Evolutionary conservation across 352 stramenopile genomes (phyloP).

Genomic region (Phytopythium chamaehyphon): DNA sequence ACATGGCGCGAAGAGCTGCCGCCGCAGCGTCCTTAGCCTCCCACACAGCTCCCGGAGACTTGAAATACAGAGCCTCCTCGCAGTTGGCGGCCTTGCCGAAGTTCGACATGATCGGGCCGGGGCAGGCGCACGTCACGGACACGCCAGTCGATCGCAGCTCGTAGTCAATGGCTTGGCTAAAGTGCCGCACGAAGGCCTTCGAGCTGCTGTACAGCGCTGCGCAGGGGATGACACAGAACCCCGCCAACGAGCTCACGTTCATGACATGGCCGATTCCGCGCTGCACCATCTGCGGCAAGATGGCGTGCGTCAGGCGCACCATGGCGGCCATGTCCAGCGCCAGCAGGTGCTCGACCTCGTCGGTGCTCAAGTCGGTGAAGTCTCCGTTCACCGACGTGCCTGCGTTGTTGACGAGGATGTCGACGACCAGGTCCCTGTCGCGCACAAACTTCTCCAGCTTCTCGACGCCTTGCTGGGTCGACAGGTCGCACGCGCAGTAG

Average conservation of each 20-base stretch:
- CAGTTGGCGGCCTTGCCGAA: conserved; percentile 36
- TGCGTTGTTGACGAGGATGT: conserved; percentile 80
- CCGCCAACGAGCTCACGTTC: conserved; percentile 67
- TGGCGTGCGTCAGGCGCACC: conserved; percentile 41
- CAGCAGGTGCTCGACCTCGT: conserved; percentile 47
- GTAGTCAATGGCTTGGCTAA: conserved; percentile 67
- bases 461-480: conserved; percentile 28
- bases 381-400: conserved; percentile 31
- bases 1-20: conserved; percentile 53
- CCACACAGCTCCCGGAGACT: conserved; percentile 24
- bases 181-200: conserved; percentile 67
- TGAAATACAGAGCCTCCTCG: conserved; percentile 44
- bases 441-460: conserved; percentile 29
- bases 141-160: conserved; percentile 60
- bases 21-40: conserved; percentile 37
- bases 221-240: conserved; percentile 39
- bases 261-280: conserved; percentile 64
- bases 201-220: conserved; percentile 62
- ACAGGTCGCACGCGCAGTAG: conserved; percentile 40
- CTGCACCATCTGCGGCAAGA: conserved; percentile 66
- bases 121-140: conserved; percentile 61
- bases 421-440: conserved; percentile 46
- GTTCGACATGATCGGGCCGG: conserved; percentile 62
- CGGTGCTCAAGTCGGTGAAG: conserved; percentile 28
- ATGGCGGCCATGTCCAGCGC: conserved; percentile 52